Percentiles rank a stretch among this genome's conserved stretches.
These are phyloP conservation scores for Trichoderma asperelloides DNA, from an alignment of 495 filamentous ascomycete genomes.

Conservation along the genomic window DNA sequence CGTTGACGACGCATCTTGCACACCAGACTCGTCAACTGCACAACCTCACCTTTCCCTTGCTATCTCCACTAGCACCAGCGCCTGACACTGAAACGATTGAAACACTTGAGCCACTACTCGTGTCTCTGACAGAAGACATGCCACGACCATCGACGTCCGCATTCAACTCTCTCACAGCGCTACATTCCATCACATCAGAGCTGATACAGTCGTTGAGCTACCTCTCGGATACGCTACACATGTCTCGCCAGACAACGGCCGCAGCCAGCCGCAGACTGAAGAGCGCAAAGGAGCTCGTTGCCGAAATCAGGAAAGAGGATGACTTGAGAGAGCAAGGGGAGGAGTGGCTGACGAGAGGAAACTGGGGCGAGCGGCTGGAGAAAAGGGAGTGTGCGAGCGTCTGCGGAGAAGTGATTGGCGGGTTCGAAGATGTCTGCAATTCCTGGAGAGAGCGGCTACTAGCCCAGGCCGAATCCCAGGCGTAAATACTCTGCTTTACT, in stretches of 20 bases:
- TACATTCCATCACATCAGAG: slow-evolving; percentile 64
- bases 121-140: slow-evolving; percentile 44
- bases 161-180: slow-evolving; percentile 46
- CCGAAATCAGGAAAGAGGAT: slow-evolving; percentile 72
- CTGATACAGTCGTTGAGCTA: slow-evolving; percentile 72
- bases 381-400: slow-evolving; percentile 69
- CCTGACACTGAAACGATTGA: slow-evolving; percentile 54
- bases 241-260: slow-evolving; percentile 79
- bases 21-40: slow-evolving; percentile 78
- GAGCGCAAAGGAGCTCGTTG: slow-evolving; percentile 68
- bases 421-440: slow-evolving; percentile 81
- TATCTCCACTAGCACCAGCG: slow-evolving; percentile 46
- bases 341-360: slow-evolving; percentile 66
- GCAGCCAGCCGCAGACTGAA: slow-evolving; percentile 67
- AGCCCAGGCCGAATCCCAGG: slow-evolving; percentile 33
- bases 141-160: slow-evolving; percentile 43
- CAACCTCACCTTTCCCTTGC: slow-evolving; percentile 67
- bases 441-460: slow-evolving; percentile 42
- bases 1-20: slow-evolving; percentile 72
- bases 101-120: slow-evolving; percentile 55
- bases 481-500: not conserved
- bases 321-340: slow-evolving; percentile 73
- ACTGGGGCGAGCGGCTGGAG: slow-evolving; percentile 67
- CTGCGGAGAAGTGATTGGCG: slow-evolving; percentile 78
- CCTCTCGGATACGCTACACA: slow-evolving; percentile 87